Percentiles rank a stretch among this genome's conserved stretches.
phyloP scores from a whole-genome alignment of 1,139 yeast species.

The Magnusiomyces starmeri region DNA sequence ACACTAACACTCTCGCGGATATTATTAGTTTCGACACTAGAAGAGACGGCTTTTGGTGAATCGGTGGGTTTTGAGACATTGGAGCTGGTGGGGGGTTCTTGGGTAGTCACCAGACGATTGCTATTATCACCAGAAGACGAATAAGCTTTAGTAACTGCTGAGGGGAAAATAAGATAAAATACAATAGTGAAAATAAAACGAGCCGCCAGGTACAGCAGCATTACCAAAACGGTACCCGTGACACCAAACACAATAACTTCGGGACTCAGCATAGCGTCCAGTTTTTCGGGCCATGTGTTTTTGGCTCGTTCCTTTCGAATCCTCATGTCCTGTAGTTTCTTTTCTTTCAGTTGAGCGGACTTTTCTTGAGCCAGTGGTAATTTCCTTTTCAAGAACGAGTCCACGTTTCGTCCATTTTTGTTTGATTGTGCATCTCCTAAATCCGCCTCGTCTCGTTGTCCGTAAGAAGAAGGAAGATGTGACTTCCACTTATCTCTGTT shows the following conservation, averaged over 20 bases:
- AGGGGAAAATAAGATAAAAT: no score
- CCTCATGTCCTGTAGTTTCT: neutral
- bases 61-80: no score
- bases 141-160: no score
- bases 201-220: neutral
- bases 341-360: neutral
- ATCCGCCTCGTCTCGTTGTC: neutral
- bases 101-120: neutral
- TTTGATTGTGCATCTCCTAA: neutral
- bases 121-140: neutral
- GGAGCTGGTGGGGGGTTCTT: neutral
- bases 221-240: neutral
- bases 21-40: no score
- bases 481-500: slow-evolving; percentile 24
- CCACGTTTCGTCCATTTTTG: neutral
- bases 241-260: neutral
- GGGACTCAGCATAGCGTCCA: neutral
- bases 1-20: no score
- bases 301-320: neutral
- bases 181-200: neutral
- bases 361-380: slow-evolving; percentile 2
- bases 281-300: neutral
- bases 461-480: slow-evolving; percentile 9
- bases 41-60: no score
- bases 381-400: neutral